These are phyloP conservation scores for Chalciporus sp. DNA, from an alignment of 1,284 basidiomycete species.

Conservation along the genomic window DNA sequence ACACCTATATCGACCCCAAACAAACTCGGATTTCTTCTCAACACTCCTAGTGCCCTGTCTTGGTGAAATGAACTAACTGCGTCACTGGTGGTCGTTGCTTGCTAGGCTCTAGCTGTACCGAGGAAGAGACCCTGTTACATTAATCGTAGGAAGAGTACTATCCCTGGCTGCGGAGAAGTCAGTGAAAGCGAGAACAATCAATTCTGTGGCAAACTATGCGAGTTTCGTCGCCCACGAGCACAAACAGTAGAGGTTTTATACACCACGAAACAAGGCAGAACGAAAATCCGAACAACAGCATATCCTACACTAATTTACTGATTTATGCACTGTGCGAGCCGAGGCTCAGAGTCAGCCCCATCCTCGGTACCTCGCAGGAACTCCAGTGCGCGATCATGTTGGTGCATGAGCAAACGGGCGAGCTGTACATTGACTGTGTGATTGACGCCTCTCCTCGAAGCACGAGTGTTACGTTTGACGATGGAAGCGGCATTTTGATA, in stretches of 20 bases:
- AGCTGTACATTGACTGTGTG: constrained; percentile 32
- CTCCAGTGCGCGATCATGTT: constrained; percentile 36
- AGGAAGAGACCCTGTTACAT: constrained; percentile 24
- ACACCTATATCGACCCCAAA: constrained; percentile 24
- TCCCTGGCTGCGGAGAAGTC: background rate
- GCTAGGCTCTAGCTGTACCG: constrained; percentile 10
- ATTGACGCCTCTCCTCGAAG: constrained; percentile 26
- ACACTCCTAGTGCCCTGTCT: constrained; percentile 23
- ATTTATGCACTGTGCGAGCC: constrained; percentile 32
- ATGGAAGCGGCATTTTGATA: constrained; percentile 55
- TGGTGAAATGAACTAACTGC: constrained; percentile 30
- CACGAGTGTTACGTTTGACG: constrained; percentile 50
- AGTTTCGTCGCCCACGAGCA: background rate
- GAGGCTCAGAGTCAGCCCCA: constrained; percentile 23
- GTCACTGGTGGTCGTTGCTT: constrained; percentile 21
- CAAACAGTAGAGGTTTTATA: background rate
- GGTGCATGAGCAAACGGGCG: constrained; percentile 38
- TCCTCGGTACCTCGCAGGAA: constrained; percentile 20
- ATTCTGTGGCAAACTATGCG: background rate
- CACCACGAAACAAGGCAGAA: background rate
- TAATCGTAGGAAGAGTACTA: constrained; percentile 30
- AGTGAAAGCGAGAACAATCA: background rate
- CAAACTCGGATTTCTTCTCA: constrained; percentile 34
- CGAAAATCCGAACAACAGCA: background rate
- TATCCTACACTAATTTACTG: constrained; percentile 26